phyloP scores from a whole-genome alignment of 2,329 filamentous ascomycete genomes.

The Calonectria pteridis region DNA sequence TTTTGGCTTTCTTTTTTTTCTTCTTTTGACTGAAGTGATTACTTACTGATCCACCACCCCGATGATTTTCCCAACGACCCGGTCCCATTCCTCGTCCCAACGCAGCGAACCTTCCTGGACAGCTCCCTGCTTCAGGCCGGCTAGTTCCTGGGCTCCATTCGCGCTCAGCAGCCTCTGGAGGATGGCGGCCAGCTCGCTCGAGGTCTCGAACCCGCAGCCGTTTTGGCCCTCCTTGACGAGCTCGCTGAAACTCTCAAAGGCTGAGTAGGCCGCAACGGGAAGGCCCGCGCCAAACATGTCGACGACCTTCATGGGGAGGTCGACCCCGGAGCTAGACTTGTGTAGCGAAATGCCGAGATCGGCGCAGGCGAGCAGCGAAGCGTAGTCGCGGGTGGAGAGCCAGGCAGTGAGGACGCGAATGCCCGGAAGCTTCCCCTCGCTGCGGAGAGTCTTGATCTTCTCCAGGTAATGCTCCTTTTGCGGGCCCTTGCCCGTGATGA shows the following conservation, averaged over 20 bases:
- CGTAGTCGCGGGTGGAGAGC: slow-evolving; percentile 88
- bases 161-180: slow-evolving; percentile 74
- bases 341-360: slow-evolving; percentile 93
- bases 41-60: slow-evolving; percentile 53
- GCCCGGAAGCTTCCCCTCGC: slow-evolving; percentile 73
- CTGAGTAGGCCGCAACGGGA: slow-evolving; percentile 87
- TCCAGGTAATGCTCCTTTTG: slow-evolving; percentile 81
- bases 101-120: slow-evolving; percentile 78
- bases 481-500: slow-evolving; percentile 96
- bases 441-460: slow-evolving; percentile 72
- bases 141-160: slow-evolving; percentile 65
- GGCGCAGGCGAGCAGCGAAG: slow-evolving; percentile 83
- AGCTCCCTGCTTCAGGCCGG: slow-evolving; percentile 75
- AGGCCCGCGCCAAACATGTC: slow-evolving; percentile 98
- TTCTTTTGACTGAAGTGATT: slow-evolving; percentile 18
- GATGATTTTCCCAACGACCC: slow-evolving; percentile 80
- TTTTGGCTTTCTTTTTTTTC: too few relatives aligned
- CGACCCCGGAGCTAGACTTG: slow-evolving; percentile 92
- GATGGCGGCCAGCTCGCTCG: slow-evolving; percentile 72
- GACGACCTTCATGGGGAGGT: slow-evolving; percentile 98
- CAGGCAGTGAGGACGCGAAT: slow-evolving; percentile 85
- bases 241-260: slow-evolving; percentile 90
- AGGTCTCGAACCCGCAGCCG: slow-evolving; percentile 84
- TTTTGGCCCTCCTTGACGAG: slow-evolving; percentile 90
- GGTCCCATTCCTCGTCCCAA: slow-evolving; percentile 96